phyloP scores from a whole-genome alignment of 345 rosid species.

The Heritiera fomes region DNA sequence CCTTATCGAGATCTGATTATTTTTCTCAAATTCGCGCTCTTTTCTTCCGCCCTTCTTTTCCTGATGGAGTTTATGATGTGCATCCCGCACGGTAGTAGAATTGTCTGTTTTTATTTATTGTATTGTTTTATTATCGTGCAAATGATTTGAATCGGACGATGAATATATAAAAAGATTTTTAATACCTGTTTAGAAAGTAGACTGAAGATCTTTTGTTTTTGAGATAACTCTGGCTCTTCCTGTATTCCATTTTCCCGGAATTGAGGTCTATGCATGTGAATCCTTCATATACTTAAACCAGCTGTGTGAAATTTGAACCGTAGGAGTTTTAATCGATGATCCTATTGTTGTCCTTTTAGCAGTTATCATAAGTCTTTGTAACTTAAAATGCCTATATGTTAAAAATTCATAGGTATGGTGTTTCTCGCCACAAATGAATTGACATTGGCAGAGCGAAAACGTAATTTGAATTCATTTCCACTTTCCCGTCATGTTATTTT shows the following conservation, averaged over 20 bases:
- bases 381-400: neutral
- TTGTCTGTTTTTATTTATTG: neutral
- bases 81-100: neutral
- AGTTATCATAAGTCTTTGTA: neutral
- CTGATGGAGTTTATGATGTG: constrained; percentile 21
- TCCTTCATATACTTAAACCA: neutral
- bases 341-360: neutral
- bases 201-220: neutral
- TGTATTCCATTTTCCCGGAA: too few relatives aligned
- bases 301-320: neutral
- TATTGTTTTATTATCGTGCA: neutral
- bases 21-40: neutral
- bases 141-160: constrained; percentile 4
- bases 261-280: neutral
- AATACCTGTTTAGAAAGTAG: neutral
- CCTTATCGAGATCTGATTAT: neutral
- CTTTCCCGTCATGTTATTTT: neutral
- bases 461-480: neutral
- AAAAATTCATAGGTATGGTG: neutral
- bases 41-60: neutral
- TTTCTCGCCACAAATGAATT: neutral
- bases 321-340: neutral
- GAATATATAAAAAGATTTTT: neutral
- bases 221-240: neutral
- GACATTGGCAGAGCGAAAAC: neutral